Base-by-base conservation (phyloP, 2,329 filamentous ascomycete species). In the Talaromyces sp. region DNA sequence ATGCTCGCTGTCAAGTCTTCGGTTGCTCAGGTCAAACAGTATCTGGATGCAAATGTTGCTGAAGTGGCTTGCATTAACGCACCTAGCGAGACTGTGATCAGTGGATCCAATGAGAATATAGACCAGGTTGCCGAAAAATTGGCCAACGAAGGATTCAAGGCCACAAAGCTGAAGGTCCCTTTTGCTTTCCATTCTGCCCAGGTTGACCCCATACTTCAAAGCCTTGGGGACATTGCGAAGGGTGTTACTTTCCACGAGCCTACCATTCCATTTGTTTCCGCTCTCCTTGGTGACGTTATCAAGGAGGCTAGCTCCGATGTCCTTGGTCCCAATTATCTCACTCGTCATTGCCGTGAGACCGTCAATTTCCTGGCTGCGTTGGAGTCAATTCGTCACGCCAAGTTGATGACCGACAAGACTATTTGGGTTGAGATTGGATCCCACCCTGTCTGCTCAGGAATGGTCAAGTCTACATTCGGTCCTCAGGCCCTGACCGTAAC, bases 351-450 rank as follows among this genome's bases (percentile, higher is more conserved):
- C 47, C 70, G 79, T 16, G 73, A 76, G 56, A 68, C 75, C 2
- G 79, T 81, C 39, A 73, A 78, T 58, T 79, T 80, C 61, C 62
- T 75, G 4, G 70, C 66, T 43, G 77, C 72, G 16, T 54, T 80
- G 3, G 68, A 74, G 33, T 68, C 72, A 8, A 75, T 70, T 4
- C 63, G 69, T 30, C 67, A 69, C 7, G 56, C 60, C 3, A 66
- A 64, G 57, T 69, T 82, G 19, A 85, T 88, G 51, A 82, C 86
- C 57, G 85, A 86, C 60, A 86, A 87, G 75, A 88, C 86, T 13
- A 78, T 87, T 19, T 90, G 86, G 84, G 76, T 91, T 52, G 88
- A 91, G 81, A 63, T 82, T 51, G 80, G 80, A 6, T 77, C 78
- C 2, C 75, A 80, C 51, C 74, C 79, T 0, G 68, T 80, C 16